phyloP scores from a whole-genome alignment of 352 stramenopile genomes.

The Globisporangium barbulae region DNA sequence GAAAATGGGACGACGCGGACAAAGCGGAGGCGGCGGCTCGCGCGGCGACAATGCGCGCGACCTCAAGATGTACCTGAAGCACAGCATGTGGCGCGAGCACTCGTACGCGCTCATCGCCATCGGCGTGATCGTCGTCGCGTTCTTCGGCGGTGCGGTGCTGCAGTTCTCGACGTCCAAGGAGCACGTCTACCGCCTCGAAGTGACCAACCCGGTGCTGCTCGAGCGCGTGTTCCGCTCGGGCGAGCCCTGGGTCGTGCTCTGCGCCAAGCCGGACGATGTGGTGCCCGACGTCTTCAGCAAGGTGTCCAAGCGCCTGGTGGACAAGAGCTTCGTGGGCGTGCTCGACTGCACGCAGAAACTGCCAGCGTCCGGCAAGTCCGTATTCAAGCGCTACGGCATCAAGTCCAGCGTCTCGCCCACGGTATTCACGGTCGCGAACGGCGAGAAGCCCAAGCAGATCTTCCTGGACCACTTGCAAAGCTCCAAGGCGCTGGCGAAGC shows the following conservation, averaged over 20 bases:
- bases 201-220: conserved; percentile 48
- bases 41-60: conserved; percentile 56
- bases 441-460: conserved; percentile 68
- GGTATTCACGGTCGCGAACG: conserved; percentile 79
- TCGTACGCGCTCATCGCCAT: conserved; percentile 54
- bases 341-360: conserved; percentile 71
- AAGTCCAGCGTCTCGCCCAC: conserved; percentile 58
- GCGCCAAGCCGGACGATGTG: conserved; percentile 57
- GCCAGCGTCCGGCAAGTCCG: conserved; percentile 46
- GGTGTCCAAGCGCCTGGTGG: conserved; percentile 46
- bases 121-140: conserved; percentile 42
- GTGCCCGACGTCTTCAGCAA: conserved; percentile 74
- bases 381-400: conserved; percentile 61
- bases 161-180: conserved; percentile 61
- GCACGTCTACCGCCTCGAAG: conserved; percentile 64
- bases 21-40: conserved; percentile 20
- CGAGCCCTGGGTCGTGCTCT: conserved; percentile 82
- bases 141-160: conserved; percentile 63
- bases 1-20: conserved; percentile 35
- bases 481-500: conserved; percentile 53
- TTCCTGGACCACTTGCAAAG: conserved; percentile 67
- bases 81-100: conserved; percentile 82
- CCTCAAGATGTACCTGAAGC: conserved; percentile 80
- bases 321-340: conserved; percentile 61
- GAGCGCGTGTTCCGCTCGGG: conserved; percentile 74